Base-by-base conservation (phyloP, 768 basidiomycete genomes). In the Lentinula boryana region DNA sequence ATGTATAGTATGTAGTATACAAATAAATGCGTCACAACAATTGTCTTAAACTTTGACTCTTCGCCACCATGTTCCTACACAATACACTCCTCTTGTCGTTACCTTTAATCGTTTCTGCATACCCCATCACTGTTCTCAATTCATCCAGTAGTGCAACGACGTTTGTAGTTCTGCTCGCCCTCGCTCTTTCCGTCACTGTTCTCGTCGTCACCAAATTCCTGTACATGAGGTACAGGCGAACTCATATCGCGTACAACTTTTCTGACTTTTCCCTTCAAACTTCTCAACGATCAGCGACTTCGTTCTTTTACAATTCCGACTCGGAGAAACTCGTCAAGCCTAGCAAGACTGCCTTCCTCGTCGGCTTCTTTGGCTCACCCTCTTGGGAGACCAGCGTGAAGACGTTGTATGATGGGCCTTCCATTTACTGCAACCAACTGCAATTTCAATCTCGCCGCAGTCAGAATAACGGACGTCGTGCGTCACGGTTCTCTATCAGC, bases 361-460 rank as follows among this genome's bases (percentile, higher is more conserved):
- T 79, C 16, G 80, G 80, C 1, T 73, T 80, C 56, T 72, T 79
- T 43, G 78, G 78, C 40, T 80, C 78, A 44, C 80, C 80, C 18
- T 64, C 72, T 7, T 77, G 74, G 72, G 80, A 81, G 70, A 77
- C 73, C n/a, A 68, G 69, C 27, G 65, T 72, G 27, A 72, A 69
- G 54, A 18, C 52, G 12, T 33, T 46, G 13, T n/a, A 62, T 32
- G 52, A 59, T 21, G 51, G 52, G 31, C 56, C 56, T 43, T 32
- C 41, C 21, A 31, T 49, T 13, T 40, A 31, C n/a, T 33, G 48
- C 9, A 51, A 62, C 31, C 52, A 58, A 8, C 27, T 48, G 36
- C 43, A 54, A 46, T 33, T 53, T 21, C 50, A 56, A 61, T 48
- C 53, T 44, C 44, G 53, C 60, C 31, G 18, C 32, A 55, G 57